Conservation (phyloP, 495 filamentous ascomycete species). For the Neurospora cerealis region DNA sequence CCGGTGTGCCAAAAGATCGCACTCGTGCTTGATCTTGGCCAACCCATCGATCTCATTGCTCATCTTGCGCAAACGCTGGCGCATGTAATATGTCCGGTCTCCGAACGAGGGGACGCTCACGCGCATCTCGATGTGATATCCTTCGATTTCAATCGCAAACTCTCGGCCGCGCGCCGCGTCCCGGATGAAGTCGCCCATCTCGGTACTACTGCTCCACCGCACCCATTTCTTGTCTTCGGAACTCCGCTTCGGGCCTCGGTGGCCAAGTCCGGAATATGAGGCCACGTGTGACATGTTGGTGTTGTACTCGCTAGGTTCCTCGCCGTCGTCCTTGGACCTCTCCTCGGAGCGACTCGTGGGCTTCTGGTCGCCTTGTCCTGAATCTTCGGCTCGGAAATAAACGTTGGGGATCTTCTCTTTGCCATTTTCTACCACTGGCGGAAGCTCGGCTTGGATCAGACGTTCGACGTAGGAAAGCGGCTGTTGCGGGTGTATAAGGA, state of each 20-base stretch:
- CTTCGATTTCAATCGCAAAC: slow-evolving; percentile 78
- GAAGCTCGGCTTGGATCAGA: slow-evolving; percentile 81
- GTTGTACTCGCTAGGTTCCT: background rate
- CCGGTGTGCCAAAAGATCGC: slow-evolving; percentile 65
- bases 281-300: slow-evolving; percentile 34
- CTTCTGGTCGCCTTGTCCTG: slow-evolving; percentile 45
- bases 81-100: slow-evolving; percentile 80
- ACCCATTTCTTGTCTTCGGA: slow-evolving; percentile 51
- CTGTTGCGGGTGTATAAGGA: slow-evolving; percentile 86
- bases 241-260: slow-evolving; percentile 32
- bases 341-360: slow-evolving; percentile 22
- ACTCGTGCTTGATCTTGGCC: slow-evolving; percentile 67
- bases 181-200: slow-evolving; percentile 91
- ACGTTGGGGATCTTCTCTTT: slow-evolving; percentile 60
- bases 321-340: slow-evolving; percentile 8
- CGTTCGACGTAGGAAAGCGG: slow-evolving; percentile 87
- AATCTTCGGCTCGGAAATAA: slow-evolving; percentile 71
- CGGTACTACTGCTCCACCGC: slow-evolving; percentile 83
- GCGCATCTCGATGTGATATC: slow-evolving; percentile 55
- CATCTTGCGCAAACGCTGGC: slow-evolving; percentile 62
- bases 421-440: slow-evolving; percentile 51
- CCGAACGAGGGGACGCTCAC: slow-evolving; percentile 79
- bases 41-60: slow-evolving; percentile 54
- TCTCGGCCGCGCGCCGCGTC: slow-evolving; percentile 76
- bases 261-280: slow-evolving; percentile 50